A percentile compares a stretch with the other conserved stretches of the same genome.
Conservation (phyloP, 441 rosid species). For the Pelargonium fulgidum region DNA sequence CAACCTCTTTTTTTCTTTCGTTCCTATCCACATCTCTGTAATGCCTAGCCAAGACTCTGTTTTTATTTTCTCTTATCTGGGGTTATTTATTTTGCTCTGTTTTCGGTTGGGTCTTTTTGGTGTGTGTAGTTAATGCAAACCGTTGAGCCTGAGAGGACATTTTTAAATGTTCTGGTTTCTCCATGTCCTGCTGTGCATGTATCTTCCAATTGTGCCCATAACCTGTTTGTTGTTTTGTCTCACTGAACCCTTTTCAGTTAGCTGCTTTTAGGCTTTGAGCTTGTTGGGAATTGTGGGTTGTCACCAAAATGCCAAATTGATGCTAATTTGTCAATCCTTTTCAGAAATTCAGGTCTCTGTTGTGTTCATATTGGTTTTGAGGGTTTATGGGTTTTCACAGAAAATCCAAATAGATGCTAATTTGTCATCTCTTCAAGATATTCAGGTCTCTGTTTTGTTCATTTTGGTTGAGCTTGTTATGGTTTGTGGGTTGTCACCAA, state of each 20-base stretch:
- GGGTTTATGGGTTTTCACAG: too few relatives aligned
- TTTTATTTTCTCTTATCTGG: conserved; percentile 6
- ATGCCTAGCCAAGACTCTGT: too few relatives aligned
- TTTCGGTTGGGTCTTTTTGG: background rate
- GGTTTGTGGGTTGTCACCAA: conserved; percentile 3
- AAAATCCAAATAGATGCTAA: background rate
- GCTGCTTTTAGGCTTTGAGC: too few relatives aligned
- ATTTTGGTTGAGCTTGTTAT: too few relatives aligned
- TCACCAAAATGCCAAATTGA: background rate
- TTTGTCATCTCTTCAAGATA: background rate
- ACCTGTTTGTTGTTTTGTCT: background rate
- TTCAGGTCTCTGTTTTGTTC: too few relatives aligned
- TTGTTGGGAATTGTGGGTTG: background rate
- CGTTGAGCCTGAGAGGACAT: background rate
- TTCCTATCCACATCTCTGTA: conserved; percentile 13
- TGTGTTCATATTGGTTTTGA: background rate
- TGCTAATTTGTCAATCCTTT: background rate
- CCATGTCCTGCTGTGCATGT: background rate
- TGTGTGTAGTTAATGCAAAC: background rate
- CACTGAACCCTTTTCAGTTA: background rate
- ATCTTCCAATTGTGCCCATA: background rate
- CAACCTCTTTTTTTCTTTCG: conserved; percentile 21
- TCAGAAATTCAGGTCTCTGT: background rate
- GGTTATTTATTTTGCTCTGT: conserved; percentile 12
- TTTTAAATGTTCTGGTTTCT: background rate